phyloP scores from a whole-genome alignment of 1,284 basidiomycete genomes.

The Ustilago tritici region DNA sequence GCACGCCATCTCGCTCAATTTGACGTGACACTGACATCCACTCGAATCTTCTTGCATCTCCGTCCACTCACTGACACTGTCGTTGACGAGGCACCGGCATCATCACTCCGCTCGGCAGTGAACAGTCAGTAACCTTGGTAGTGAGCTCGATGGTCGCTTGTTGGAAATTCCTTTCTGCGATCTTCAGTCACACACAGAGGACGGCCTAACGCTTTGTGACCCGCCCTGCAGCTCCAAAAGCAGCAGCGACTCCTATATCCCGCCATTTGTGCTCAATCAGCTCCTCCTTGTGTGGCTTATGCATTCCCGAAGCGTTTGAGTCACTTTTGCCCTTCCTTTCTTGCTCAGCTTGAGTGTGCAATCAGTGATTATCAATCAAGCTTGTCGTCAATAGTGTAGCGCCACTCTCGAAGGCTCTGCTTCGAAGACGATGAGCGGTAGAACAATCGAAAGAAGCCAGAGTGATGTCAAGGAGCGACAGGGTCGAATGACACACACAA shows the following conservation, averaged over 20 bases:
- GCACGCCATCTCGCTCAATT: constrained; percentile 28
- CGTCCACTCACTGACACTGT: constrained; percentile 16
- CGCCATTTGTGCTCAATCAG: constrained; percentile 13
- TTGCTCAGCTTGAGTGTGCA: not conserved
- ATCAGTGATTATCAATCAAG: not conserved
- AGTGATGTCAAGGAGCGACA: constrained; percentile 4
- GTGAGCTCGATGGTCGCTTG: constrained; percentile 3
- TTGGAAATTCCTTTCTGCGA: constrained; percentile 16
- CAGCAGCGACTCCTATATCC: not conserved
- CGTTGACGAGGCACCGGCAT: not conserved
- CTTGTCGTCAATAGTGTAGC: not conserved
- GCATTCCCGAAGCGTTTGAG: constrained; percentile 3
- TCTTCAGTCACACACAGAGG: not conserved
- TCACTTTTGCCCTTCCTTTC: constrained; percentile 9
- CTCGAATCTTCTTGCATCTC: constrained; percentile 11
- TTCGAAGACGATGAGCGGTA: constrained; percentile 20
- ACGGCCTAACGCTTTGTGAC: not conserved
- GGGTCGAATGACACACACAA: constrained; percentile 25
- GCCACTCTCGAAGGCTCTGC: not conserved
- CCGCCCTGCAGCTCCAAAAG: not conserved
- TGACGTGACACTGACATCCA: constrained; percentile 37
- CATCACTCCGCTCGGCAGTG: constrained; percentile 8
- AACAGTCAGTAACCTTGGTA: not conserved
- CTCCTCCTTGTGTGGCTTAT: constrained; percentile 7
- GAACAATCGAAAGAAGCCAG: not conserved